Evolutionary conservation across 2,329 filamentous ascomycete genomes (phyloP).

Genomic region (Fusarium sp.): DNA sequence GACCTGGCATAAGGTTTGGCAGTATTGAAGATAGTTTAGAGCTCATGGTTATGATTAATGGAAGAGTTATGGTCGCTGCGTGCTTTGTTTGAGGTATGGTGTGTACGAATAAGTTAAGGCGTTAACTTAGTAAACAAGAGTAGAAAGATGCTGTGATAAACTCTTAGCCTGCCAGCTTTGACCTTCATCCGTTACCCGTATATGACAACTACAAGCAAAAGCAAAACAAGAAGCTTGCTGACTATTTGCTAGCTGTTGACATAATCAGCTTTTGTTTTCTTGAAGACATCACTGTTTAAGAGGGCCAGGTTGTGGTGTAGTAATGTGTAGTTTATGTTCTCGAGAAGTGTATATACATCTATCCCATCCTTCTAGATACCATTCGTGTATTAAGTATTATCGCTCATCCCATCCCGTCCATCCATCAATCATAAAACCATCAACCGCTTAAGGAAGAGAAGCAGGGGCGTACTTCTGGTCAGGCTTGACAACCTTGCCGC

Average conservation of each 20-base stretch:
- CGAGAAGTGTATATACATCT: conserved; percentile 4
- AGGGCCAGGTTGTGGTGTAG: not conserved
- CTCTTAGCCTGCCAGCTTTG: rapidly evolving
- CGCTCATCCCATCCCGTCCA: not conserved
- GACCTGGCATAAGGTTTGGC: no score
- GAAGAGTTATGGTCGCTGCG: not conserved
- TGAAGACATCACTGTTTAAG: not conserved
- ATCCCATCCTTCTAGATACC: not conserved
- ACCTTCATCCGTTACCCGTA: no score
- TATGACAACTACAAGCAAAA: not conserved
- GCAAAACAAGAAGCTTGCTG: not conserved
- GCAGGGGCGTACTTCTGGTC: conserved; percentile 58
- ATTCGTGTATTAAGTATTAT: not conserved
- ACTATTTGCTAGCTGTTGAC: rapidly evolving
- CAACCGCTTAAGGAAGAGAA: conserved; percentile 26
- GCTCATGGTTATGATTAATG: not conserved
- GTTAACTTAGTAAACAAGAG: no score
- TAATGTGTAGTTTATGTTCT: conserved; percentile 1
- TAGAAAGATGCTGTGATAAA: not conserved
- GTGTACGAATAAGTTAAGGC: rapidly evolving
- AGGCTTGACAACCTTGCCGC: conserved; percentile 58
- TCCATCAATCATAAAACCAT: not conserved
- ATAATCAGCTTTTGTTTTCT: not conserved
- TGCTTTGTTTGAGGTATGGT: not conserved
- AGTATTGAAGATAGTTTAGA: no score